Evolutionary conservation across 106 monocot genomes (phyloP).

Genomic region (Iris macrosiphon): DNA sequence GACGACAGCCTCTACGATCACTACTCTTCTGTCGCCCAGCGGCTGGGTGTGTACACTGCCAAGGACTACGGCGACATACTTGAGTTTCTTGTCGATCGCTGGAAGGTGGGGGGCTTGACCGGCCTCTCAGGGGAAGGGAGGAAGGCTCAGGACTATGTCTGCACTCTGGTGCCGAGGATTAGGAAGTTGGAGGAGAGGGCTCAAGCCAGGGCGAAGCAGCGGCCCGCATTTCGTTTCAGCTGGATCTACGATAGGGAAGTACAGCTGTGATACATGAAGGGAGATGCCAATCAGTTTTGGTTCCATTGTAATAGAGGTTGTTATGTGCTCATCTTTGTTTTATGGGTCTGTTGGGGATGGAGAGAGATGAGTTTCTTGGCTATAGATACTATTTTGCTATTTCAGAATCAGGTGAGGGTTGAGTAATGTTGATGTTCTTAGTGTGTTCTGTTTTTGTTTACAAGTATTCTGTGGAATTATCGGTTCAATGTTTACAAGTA

Average conservation of each 20-base stretch:
- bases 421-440: too few relatives aligned
- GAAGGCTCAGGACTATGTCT: constrained; percentile 29
- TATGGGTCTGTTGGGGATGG: too few relatives aligned
- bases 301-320: too few relatives aligned
- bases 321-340: too few relatives aligned
- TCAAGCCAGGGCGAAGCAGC: constrained; percentile 12
- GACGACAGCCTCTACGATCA: constrained; percentile 49
- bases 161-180: constrained; percentile 20
- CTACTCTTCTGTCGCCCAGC: constrained; percentile 45
- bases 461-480: too few relatives aligned
- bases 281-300: too few relatives aligned
- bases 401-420: too few relatives aligned
- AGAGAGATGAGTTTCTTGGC: too few relatives aligned
- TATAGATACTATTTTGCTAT: too few relatives aligned
- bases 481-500: too few relatives aligned
- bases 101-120: constrained; percentile 34
- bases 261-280: constrained; percentile 17
- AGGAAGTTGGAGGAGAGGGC: constrained; percentile 26
- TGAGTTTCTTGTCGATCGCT: constrained; percentile 43
- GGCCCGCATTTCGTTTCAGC: constrained; percentile 11
- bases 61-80: constrained; percentile 59
- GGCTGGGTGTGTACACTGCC: constrained; percentile 48
- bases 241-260: constrained; percentile 25
- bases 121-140: constrained; percentile 28
- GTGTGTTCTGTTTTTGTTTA: too few relatives aligned